phyloP scores from a whole-genome alignment of 2,329 filamentous ascomycete species.

The Fusarium aywerte region DNA sequence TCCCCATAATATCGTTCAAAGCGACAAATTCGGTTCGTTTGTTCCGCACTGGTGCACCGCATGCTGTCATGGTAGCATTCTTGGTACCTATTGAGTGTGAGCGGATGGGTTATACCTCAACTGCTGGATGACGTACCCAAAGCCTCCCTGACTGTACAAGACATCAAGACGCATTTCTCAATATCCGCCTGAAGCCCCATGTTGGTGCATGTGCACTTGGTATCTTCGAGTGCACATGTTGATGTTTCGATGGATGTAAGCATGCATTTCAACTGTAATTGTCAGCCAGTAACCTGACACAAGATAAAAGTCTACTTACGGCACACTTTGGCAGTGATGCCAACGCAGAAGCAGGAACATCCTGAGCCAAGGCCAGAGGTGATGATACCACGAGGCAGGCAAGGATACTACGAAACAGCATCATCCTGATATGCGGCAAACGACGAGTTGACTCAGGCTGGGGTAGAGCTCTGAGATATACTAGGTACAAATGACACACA shows the following conservation, averaged over 20 bases:
- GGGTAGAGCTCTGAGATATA: background rate
- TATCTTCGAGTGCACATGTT: conserved; percentile 43
- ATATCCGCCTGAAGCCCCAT: conserved; percentile 41
- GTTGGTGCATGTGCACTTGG: conserved; percentile 50
- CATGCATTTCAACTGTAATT: conserved; percentile 45
- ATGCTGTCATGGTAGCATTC: conserved; percentile 46
- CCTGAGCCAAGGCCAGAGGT: conserved; percentile 3
- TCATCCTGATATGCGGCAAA: background rate
- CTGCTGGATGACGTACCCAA: conserved; percentile 42
- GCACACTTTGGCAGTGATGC: conserved; percentile 48
- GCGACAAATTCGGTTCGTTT: conserved; percentile 39
- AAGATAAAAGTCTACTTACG: conserved; percentile 35
- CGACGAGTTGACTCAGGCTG: background rate
- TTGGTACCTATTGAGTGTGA: conserved; percentile 35
- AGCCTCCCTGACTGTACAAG: conserved; percentile 45
- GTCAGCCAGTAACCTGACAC: background rate
- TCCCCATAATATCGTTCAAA: conserved; percentile 47
- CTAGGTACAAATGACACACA: background rate
- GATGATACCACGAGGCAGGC: background rate
- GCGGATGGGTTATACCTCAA: background rate
- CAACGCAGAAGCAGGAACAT: conserved; percentile 12
- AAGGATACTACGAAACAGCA: background rate
- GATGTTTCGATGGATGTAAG: conserved; percentile 40
- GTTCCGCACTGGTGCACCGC: conserved; percentile 46
- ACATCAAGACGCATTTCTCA: conserved; percentile 44